phyloP scores from a whole-genome alignment of 192 early-diverging fungal genomes.

The Phycomyces nitens region DNA sequence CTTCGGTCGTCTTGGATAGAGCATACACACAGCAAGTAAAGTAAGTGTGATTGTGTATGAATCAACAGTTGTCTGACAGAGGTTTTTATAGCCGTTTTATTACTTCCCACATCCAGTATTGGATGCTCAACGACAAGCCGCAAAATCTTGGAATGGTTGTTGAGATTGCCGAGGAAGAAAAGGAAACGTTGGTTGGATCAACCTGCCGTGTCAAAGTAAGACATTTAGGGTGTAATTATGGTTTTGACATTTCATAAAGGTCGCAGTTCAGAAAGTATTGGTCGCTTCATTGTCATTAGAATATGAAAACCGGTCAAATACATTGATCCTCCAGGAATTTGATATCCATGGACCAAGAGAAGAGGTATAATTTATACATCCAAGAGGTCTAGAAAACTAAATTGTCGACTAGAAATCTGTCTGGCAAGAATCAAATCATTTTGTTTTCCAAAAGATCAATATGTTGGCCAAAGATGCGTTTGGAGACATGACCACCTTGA shows the following conservation, averaged over 20 bases:
- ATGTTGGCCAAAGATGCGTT: constrained; percentile 35
- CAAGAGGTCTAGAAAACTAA: not conserved
- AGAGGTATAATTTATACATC: constrained; percentile 2
- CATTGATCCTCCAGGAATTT: constrained; percentile 11
- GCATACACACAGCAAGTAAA: not conserved
- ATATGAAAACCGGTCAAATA: constrained; percentile 10
- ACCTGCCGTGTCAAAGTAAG: constrained; percentile 18
- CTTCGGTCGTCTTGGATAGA: constrained; percentile 13
- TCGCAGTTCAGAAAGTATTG: constrained; percentile 9
- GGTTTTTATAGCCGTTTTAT: not conserved
- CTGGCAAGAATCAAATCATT: constrained; percentile 39
- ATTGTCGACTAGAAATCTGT: constrained; percentile 7
- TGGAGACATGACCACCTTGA: constrained; percentile 28
- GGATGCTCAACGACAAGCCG: constrained; percentile 15
- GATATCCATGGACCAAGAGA: constrained; percentile 18
- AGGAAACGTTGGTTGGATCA: constrained; percentile 5
- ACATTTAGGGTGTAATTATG: not conserved
- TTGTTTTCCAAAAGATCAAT: constrained; percentile 41
- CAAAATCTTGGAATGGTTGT: not conserved
- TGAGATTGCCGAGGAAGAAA: constrained; percentile 5
- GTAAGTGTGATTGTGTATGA: not conserved
- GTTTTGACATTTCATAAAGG: not conserved
- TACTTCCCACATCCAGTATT: constrained; percentile 9
- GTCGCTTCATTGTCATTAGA: constrained; percentile 12
- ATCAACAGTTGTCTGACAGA: not conserved